Evolutionary conservation across 2,329 filamentous ascomycete genomes (phyloP), one percentile per base, ranked within the genome.

Genomic region (Penicillium sp.): DNA sequence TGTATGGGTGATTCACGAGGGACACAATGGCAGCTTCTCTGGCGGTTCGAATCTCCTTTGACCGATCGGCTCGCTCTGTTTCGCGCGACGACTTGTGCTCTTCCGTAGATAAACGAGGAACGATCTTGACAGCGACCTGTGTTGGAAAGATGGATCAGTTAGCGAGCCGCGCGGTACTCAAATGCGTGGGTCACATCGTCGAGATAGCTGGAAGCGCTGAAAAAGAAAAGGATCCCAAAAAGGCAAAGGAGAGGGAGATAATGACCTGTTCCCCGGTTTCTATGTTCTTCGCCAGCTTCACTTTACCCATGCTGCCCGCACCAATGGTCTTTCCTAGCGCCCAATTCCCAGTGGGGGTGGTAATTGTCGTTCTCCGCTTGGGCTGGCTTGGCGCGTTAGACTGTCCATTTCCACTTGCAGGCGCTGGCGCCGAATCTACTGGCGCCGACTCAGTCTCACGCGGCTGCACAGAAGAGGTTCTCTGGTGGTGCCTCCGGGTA

Each of bases 261-360:
- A 84, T 71, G 80, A 93, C 92, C 87, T 97, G 91, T 81, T 98
- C 95, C 69, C 90, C 91, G 22, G 91, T 91, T 71, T 96, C 93
- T 68, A 90, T 85, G 78, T 96, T 96, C 71, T 91, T 91, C 26
- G 95, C 95, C 68, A 99, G 83, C 81, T 98, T 98, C 65, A 99
- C 95, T 78, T 98, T 98, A 66, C 95, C 95, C 95, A 99, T 99
- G 77, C 94, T 98, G 54, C 95, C 95, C 56, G 93, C 93, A 62
- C 95, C 95, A 71, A 99, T 95, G 3, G 95, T 98, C 83, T 98
- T 98, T 61, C 94, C 94, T 55, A 99, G 83, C 58, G 93, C 88
- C 93, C 94, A 99, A 81, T 93, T 92, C 60, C 95, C 95, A 13
- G 93, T 93, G 51, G 90, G 88, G 3, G 93, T 93, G 55, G 91